Evolutionary conservation across 345 rosid genomes (phyloP).

Genomic region (Boechera stricta): DNA sequence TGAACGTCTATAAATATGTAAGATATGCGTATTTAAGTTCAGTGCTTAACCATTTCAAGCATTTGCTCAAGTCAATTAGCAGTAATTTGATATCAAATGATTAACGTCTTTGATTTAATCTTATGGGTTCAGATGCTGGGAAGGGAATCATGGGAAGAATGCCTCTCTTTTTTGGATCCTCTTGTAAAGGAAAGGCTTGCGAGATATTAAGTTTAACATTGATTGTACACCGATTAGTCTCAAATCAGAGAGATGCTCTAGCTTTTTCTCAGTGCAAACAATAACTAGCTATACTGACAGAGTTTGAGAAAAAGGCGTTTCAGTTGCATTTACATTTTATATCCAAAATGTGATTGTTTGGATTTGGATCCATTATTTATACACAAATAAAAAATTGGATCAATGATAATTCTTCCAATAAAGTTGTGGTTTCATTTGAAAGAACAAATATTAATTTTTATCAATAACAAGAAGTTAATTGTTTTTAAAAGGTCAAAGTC

Average conservation of each 20-base stretch:
- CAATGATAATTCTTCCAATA: neutral
- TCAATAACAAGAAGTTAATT: neutral
- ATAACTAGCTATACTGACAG: constrained; percentile 1
- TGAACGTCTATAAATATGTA: constrained; percentile 93
- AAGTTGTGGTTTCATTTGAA: neutral
- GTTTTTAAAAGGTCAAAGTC: neutral
- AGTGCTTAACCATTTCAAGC: neutral
- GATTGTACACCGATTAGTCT: constrained; percentile 1
- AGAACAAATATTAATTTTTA: neutral
- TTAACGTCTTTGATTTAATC: neutral
- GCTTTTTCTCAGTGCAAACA: constrained; percentile 17
- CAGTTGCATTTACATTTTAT: neutral
- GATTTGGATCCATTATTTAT: neutral
- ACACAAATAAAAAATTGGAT: neutral
- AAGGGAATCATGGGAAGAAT: constrained; percentile 78
- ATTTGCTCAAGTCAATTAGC: neutral
- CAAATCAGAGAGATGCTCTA: neutral
- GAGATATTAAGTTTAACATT: constrained; percentile 64
- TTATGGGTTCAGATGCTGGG: constrained; percentile 63
- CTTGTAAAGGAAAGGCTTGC: constrained; percentile 80
- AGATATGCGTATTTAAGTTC: neutral
- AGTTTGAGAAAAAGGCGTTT: constrained; percentile 15
- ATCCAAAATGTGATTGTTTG: neutral
- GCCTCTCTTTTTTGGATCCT: constrained; percentile 76
- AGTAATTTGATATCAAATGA: neutral